phyloP scores from a whole-genome alignment of 352 stramenopile species.

The Phytophthora multivora region DNA sequence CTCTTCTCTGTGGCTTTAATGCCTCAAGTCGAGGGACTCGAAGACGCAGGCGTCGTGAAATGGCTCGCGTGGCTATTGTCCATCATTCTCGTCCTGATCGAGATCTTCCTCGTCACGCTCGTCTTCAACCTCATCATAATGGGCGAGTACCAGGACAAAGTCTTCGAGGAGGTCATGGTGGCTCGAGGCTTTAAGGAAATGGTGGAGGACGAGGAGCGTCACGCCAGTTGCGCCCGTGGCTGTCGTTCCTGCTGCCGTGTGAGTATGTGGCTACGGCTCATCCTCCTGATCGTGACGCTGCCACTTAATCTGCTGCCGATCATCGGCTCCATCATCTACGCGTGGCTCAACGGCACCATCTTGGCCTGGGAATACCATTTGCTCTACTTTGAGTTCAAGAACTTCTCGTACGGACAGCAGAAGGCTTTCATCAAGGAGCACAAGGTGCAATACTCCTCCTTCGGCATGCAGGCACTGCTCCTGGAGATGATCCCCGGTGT shows the following conservation, averaged over 20 bases:
- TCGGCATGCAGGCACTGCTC: constrained; percentile 74
- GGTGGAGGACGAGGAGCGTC: constrained; percentile 49
- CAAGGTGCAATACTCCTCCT: constrained; percentile 64
- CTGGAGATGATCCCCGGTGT: constrained; percentile 77
- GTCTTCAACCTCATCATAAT: constrained; percentile 67
- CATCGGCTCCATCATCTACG: constrained; percentile 61
- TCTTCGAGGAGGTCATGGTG: constrained; percentile 67
- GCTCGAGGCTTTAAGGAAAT: constrained; percentile 53
- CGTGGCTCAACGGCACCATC: constrained; percentile 74
- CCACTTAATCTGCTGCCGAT: constrained; percentile 75
- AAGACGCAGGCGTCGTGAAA: constrained; percentile 38
- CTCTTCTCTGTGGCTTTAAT: constrained; percentile 52
- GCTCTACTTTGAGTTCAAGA: constrained; percentile 80
- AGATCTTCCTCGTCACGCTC: constrained; percentile 77
- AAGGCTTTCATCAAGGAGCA: constrained; percentile 50
- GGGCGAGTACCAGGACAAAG: constrained; percentile 62
- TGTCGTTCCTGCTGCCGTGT: constrained; percentile 66
- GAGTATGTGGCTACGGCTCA: constrained; percentile 49
- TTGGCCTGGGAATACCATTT: constrained; percentile 77
- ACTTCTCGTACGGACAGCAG: constrained; percentile 60
- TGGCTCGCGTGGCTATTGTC: constrained; percentile 64
- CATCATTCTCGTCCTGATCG: constrained; percentile 62
- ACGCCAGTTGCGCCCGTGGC: constrained; percentile 46
- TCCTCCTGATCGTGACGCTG: constrained; percentile 63
- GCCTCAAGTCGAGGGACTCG: constrained; percentile 50